These are phyloP conservation scores for Tricholoma matsutake DNA, from an alignment of 768 basidiomycete species.

Conservation along the genomic window DNA sequence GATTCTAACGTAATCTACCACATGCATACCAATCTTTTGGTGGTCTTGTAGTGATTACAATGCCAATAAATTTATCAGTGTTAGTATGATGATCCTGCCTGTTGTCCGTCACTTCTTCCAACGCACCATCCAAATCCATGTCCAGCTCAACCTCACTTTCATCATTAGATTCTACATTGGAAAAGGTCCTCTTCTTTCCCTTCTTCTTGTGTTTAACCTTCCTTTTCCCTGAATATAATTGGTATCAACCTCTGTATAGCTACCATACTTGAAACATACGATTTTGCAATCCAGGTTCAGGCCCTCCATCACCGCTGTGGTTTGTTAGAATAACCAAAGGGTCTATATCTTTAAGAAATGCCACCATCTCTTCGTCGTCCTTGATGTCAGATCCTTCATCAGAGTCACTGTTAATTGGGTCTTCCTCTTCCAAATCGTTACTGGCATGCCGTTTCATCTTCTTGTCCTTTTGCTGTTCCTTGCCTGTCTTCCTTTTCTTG, in stretches of 20 bases:
- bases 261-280: not conserved
- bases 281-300: not conserved
- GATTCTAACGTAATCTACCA: not conserved
- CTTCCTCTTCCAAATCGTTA: not conserved
- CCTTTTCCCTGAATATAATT: not conserved
- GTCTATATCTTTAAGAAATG: not conserved
- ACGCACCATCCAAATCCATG: not conserved
- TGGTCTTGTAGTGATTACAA: not conserved
- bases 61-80: not conserved
- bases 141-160: not conserved
- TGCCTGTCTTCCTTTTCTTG: not conserved
- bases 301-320: not conserved
- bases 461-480: not conserved
- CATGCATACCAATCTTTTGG: not conserved
- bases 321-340: not conserved
- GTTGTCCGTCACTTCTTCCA: not conserved
- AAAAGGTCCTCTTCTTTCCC: not conserved
- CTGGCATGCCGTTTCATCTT: not conserved
- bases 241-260: not conserved
- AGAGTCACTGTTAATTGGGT: not conserved
- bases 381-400: not conserved
- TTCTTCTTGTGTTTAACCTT: not conserved
- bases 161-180: not conserved
- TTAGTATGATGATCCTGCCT: not conserved
- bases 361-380: not conserved